phyloP scores from a whole-genome alignment of 805 yeast genomes.

The Kodamaea leandrae region DNA sequence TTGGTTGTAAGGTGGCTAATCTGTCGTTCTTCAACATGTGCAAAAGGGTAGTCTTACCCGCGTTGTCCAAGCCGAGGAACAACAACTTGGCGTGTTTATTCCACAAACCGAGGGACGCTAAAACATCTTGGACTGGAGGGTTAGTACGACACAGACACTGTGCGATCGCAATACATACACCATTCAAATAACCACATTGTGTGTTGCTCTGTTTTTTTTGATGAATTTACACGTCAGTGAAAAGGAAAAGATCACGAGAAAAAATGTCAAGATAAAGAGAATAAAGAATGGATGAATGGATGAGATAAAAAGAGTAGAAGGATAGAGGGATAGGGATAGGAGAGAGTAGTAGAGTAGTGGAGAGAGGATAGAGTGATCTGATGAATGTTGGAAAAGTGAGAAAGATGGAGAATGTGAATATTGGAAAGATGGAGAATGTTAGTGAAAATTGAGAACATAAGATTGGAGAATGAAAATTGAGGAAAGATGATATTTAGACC shows the following conservation, averaged over 20 bases:
- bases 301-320: not conserved
- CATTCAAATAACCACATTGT: constrained; percentile 38
- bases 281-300: not conserved
- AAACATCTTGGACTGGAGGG: constrained; percentile 42
- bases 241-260: not conserved
- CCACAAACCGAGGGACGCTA: constrained; percentile 47
- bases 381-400: too few species aligned
- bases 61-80: constrained; percentile 47
- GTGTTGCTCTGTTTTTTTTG: not conserved
- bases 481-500: too few species aligned
- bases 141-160: constrained; percentile 15
- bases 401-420: not conserved
- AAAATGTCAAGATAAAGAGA: not conserved
- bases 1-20: constrained; percentile 95
- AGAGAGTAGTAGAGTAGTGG: too few species aligned
- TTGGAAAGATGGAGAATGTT: too few species aligned
- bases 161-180: constrained; percentile 39
- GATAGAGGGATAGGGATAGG: not conserved
- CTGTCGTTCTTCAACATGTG: constrained; percentile 78
- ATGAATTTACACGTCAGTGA: constrained; percentile 3
- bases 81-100: constrained; percentile 48
- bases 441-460: too few species aligned
- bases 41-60: constrained; percentile 42
- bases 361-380: too few species aligned
- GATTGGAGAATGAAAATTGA: too few species aligned